Conservation (phyloP, 2,329 filamentous ascomycete species). For the Bipolaris oryzae region DNA sequence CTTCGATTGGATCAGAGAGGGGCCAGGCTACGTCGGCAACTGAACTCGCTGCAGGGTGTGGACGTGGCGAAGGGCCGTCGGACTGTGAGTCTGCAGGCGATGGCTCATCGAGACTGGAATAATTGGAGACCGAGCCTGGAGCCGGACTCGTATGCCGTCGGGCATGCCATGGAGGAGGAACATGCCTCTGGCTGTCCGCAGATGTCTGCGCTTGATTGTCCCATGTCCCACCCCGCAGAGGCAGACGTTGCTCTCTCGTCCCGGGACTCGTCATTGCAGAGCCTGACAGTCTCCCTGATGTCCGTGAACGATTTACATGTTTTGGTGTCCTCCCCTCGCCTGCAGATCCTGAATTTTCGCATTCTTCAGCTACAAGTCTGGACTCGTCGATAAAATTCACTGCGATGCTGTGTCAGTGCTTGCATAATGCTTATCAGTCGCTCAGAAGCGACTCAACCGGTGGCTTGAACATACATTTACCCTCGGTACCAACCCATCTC, state of each 20-base stretch:
- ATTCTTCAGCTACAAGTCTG: slow-evolving; percentile 18
- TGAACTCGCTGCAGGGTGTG: background rate
- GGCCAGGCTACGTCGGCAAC: slow-evolving; percentile 9
- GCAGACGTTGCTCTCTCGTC: background rate
- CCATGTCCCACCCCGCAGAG: background rate
- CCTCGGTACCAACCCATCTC: slow-evolving; percentile 21
- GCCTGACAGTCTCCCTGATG: slow-evolving; percentile 4
- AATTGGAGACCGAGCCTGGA: slow-evolving; percentile 14
- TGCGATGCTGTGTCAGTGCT: background rate
- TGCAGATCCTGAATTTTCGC: slow-evolving; percentile 1
- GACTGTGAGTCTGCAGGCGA: slow-evolving; percentile 5
- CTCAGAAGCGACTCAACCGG: background rate
- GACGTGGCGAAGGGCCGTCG: slow-evolving; percentile 3
- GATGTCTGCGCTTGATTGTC: background rate
- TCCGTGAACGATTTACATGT: slow-evolving; percentile 3
- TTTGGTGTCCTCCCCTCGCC: slow-evolving; percentile 7
- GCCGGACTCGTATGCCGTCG: slow-evolving; percentile 12
- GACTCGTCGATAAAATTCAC: slow-evolving; percentile 30
- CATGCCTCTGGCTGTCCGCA: background rate
- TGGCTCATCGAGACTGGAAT: slow-evolving; percentile 19
- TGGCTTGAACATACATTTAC: slow-evolving; percentile 18
- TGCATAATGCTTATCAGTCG: background rate
- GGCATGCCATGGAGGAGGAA: slow-evolving; percentile 5
- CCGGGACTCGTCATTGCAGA: background rate
- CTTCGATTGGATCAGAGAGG: slow-evolving; percentile 18